Conservation (phyloP, 129 eudicot species). For the Lonicera japonica region DNA sequence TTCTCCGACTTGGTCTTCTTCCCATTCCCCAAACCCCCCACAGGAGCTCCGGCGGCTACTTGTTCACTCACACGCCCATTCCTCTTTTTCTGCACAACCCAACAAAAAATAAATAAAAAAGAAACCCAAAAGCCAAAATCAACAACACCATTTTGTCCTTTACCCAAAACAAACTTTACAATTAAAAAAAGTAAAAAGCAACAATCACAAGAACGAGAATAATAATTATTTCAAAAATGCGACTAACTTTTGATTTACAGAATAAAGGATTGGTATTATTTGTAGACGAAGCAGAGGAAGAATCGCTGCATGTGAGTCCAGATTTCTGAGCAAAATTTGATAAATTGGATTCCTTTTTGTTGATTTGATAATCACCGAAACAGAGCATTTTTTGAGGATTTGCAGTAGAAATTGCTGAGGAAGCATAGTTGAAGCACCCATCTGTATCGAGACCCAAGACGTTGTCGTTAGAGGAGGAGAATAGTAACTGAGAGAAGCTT, state of each 20-base stretch:
- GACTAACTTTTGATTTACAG: conserved; percentile 35
- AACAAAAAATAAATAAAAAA: background rate
- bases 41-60: conserved; percentile 29
- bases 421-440: conserved; percentile 9
- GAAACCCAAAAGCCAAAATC: background rate
- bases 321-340: conserved; percentile 17
- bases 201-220: background rate
- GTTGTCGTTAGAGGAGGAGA: conserved; percentile 33
- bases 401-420: conserved; percentile 22
- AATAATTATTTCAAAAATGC: background rate
- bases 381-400: conserved; percentile 67
- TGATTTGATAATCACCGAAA: conserved; percentile 39
- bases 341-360: conserved; percentile 5
- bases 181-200: background rate
- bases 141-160: conserved; percentile 15
- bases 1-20: conserved; percentile 33
- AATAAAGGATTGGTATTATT: conserved; percentile 28
- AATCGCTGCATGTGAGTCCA: conserved; percentile 22
- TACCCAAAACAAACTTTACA: conserved; percentile 1
- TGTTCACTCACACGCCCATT: conserved; percentile 32
- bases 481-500: conserved; percentile 53
- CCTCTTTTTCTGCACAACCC: conserved; percentile 45
- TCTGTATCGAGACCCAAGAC: conserved; percentile 12
- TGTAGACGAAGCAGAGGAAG: conserved; percentile 36
- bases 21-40: conserved; percentile 25